Evolutionary conservation across 1,284 basidiomycete species (phyloP).

Genomic region (Wallemia mellicola): DNA sequence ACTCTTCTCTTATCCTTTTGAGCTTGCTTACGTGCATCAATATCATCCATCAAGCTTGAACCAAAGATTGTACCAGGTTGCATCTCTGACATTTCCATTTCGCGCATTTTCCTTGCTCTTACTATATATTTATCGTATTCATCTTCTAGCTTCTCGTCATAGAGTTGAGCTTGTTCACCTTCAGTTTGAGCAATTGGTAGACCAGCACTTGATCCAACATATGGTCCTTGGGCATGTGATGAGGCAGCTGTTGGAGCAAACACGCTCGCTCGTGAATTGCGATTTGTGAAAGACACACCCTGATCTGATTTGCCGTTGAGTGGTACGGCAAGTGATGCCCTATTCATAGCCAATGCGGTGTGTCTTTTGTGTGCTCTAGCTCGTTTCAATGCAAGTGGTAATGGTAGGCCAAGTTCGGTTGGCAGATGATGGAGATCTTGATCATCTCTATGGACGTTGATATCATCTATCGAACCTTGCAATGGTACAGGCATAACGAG

Average conservation of each 20-base stretch:
- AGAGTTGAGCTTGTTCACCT: neutral
- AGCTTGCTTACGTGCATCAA: neutral
- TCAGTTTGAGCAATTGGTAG: neutral
- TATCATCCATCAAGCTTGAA: neutral
- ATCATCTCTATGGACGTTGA: neutral
- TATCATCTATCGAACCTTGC: neutral
- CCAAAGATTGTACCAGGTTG: neutral
- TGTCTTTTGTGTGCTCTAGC: neutral
- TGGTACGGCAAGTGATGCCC: neutral
- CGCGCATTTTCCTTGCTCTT: neutral
- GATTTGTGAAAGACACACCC: neutral
- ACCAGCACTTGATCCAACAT: neutral
- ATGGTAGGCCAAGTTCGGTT: neutral
- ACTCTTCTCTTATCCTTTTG: neutral
- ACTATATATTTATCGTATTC: neutral
- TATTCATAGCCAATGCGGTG: neutral
- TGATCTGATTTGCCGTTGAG: neutral
- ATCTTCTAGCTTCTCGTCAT: neutral
- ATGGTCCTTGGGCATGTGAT: neutral
- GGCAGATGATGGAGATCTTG: neutral
- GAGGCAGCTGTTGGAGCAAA: neutral
- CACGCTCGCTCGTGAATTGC: neutral
- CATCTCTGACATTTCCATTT: neutral
- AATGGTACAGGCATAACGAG: neutral
- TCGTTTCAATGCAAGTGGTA: neutral